Evolutionary conservation across 345 rosid species (phyloP), one percentile per base, ranked within the genome.

Genomic region (Moricandia arvensis): DNA sequence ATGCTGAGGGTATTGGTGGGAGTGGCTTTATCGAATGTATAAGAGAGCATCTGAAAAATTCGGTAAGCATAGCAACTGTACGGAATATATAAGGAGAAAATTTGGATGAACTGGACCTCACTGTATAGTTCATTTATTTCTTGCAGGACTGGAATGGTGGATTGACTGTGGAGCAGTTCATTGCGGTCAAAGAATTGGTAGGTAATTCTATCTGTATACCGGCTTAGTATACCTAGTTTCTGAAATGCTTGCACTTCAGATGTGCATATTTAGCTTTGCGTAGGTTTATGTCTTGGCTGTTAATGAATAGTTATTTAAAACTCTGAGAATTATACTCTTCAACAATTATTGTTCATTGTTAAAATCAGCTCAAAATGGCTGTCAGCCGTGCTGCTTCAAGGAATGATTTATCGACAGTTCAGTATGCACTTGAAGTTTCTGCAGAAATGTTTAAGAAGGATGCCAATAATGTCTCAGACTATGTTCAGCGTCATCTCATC

Each of bases 1-100:
- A 96, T 60, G 97, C 98, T 8, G 99, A 96, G 87, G 99, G 99
- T 31, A 96, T 96, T 85, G 99, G 99, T 85, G 99, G 98, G 69
- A 93, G 99, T 80, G 97, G 99, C 41, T 96, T 93, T 85, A 87
- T 93, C 49, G 98, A 93, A 82, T 96, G 99, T 83, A 93, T 93
- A 79, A 85, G 98, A 72, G 99, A 96, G 87, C 98, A 96, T 84
- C 87, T 93, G 73, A 85, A 60, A 59, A 59, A 90, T 82, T 85
- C 94, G 21, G 99, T 93, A 86, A 41, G 89, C 69, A 11, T 64
- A 57, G 61, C 72, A 63, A 69, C 74, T 54, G 74, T 77, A 59
- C 1, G 45, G 43, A 59, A 54, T 70, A 35, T 51, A 59, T 71
- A 66, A 51, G 76, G 45, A 58, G 45, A 58, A 55, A 27, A 45